A percentile compares a stretch with the other conserved stretches of the same genome.
phyloP scores from a whole-genome alignment of 2,329 filamentous ascomycete genomes.

The Tolypocladium paradoxum region DNA sequence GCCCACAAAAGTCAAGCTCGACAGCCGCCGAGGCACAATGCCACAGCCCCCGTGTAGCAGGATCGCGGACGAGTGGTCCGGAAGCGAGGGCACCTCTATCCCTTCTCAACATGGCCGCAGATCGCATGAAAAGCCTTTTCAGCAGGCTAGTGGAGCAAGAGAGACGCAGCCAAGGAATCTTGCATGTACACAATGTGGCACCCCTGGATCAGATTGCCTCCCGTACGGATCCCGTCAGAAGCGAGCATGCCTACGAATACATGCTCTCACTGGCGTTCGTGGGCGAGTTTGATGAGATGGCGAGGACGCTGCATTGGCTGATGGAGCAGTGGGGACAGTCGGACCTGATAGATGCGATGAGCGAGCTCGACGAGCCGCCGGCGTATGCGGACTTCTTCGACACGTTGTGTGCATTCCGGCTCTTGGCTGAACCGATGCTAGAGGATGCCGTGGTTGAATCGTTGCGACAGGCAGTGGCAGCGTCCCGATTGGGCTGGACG shows the following conservation, averaged over 20 bases:
- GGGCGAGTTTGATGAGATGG: constrained; percentile 49
- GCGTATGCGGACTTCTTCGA: constrained; percentile 22
- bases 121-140: constrained; percentile 17
- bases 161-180: constrained; percentile 7
- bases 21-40: background rate
- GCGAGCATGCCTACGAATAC: constrained; percentile 41
- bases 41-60: background rate
- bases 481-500: constrained; percentile 14
- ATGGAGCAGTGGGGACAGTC: constrained; percentile 30
- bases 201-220: constrained; percentile 21
- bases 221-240: constrained; percentile 21
- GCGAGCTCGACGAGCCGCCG: constrained; percentile 22
- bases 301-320: constrained; percentile 48
- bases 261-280: constrained; percentile 51
- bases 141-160: constrained; percentile 14
- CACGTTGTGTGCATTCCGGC: constrained; percentile 35
- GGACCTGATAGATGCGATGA: constrained; percentile 23
- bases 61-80: background rate
- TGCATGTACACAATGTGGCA: constrained; percentile 12
- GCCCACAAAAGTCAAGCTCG: background rate
- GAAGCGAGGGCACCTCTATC: background rate
- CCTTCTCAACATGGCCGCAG: constrained; percentile 10
- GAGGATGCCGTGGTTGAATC: constrained; percentile 16
- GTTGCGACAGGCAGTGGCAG: constrained; percentile 17
- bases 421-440: constrained; percentile 34